A percentile compares a stretch with the other conserved stretches of the same genome.
Conservation (phyloP, 2,329 filamentous ascomycete species). For the Calonectria naviculata region DNA sequence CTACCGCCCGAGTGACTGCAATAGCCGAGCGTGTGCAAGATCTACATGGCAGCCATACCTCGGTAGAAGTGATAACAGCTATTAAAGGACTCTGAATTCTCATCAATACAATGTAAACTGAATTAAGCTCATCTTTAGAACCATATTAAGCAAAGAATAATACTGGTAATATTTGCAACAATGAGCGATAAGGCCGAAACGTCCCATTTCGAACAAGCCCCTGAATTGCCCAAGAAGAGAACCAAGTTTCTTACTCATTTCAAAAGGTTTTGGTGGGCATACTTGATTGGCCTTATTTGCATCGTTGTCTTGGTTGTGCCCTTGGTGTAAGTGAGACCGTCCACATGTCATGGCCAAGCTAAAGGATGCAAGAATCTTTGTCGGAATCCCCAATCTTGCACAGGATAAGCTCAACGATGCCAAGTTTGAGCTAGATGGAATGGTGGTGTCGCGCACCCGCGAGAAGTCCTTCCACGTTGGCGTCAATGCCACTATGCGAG, state of each 20-base stretch:
- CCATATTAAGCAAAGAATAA: background rate
- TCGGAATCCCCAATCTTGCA: conserved; percentile 3
- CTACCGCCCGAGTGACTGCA: background rate
- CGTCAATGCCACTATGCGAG: background rate
- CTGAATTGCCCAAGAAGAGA: background rate
- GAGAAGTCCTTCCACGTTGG: background rate
- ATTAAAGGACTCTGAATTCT: background rate
- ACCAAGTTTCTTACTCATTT: background rate
- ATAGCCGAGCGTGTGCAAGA: background rate
- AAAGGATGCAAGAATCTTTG: background rate
- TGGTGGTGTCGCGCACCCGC: background rate
- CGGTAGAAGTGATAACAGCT: background rate
- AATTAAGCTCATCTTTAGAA: background rate
- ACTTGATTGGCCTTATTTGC: background rate
- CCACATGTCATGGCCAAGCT: background rate
- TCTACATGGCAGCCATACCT: background rate
- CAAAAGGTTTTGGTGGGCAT: background rate
- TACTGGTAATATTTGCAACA: background rate
- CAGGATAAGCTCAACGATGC: conserved; percentile 4
- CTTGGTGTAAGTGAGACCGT: background rate
- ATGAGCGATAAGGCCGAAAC: background rate
- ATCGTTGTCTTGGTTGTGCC: conserved; percentile 5
- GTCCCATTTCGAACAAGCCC: background rate
- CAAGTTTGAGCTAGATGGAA: background rate
- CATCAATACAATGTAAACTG: background rate